Base-by-base conservation (phyloP, 495 filamentous ascomycete genomes). In the Talaromyces ruber region DNA sequence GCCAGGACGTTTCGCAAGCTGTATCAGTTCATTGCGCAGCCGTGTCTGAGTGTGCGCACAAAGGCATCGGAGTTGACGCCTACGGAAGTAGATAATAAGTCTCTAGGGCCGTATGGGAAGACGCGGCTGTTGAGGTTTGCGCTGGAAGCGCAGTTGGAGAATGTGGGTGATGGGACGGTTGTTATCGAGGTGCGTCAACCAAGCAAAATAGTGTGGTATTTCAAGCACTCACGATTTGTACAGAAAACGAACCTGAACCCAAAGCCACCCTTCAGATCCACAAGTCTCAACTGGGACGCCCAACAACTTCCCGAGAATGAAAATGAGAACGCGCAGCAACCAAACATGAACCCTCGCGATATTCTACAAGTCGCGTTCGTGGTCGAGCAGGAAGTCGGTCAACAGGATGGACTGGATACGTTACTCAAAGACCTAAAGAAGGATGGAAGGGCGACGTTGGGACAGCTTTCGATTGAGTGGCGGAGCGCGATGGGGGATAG, bases 1-100 rank as follows among this genome's bases (percentile, higher is more conserved):
- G 86, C 88, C 25, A 79, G 95, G 63, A 96, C 90, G 12, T 98
- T 98, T 71, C 79, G 93, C 64, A 98, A 98, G 73, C 74, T 98
- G 63, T 98, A 98, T 71, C 95, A 98, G 72, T 98, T 98, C 69
- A 86, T 93, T 24, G 93, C 92, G 54, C 91, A 93, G 73, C 86
- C 88, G 60, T 90, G 90, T 65, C 75, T 98, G 62, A 89, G 92
- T 60, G 93, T 98, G 24, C 78, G 94, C 61, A 97, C 94, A 0
- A 98, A 98, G 70, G 81, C 88, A 0, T 88, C 87, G 6, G 77
- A 82, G 25, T 65, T 96, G 62, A 69, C 78, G 29, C 70, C 73
- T 1, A 53, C 72, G 53, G 76, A 78, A 39, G 68, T 78, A 5
- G 70, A 76, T 1, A 80, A 80, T 57, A 79, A 78, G 61, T 68